Evolutionary conservation across 2,329 filamentous ascomycete genomes (phyloP), one percentile per base, ranked within the genome.

Genomic region (Penicillium vulpinum): DNA sequence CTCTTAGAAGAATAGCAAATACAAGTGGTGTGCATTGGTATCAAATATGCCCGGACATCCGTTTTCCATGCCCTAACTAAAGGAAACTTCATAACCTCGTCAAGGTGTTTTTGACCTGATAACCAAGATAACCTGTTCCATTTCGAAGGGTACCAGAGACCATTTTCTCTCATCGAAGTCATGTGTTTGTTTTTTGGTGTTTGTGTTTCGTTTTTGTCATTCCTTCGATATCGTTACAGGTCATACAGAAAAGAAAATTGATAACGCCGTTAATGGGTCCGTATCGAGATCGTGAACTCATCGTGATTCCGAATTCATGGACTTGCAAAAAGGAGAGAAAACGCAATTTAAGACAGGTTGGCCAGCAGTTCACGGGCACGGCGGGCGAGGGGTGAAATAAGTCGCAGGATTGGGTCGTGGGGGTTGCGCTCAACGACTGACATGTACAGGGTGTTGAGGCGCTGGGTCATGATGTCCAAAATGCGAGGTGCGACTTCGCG

Each of bases 371-470:
- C 75, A 29, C 73, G 71, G n/a, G 76, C 75, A 55, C 72, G 75
- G 51, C 75, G 75, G 29, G 73, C 71, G 33, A 84, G 69, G 7
- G 73, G 70, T 15, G 80, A 77, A 57, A 85, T 83, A 62, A 75
- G 75, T 56, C 80, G 78, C 48, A 84, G 70, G 31, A 84, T 73
- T n/a, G 77, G 78, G 62, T 82, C 80, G 40, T 78, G 75, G 2
- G 81, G 80, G 38, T 78, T 76, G 40, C 68, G 77, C 70, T 85
- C 78, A 4, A 82, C 81, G 51, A 85, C 77, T 24, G 76, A 70
- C 77, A 85, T 83, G 70, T 85, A 86, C 21, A 83, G 75, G 29
- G 72, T 74, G 53, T 85, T 81, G 45, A 88, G 74, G 46, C 85
- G 81, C 65, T 83, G 76, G 46, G 78, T 78, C 44, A 88, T 74